Evolutionary conservation across 345 rosid genomes (phyloP).

Genomic region (Diplotaxis tenuifolia): DNA sequence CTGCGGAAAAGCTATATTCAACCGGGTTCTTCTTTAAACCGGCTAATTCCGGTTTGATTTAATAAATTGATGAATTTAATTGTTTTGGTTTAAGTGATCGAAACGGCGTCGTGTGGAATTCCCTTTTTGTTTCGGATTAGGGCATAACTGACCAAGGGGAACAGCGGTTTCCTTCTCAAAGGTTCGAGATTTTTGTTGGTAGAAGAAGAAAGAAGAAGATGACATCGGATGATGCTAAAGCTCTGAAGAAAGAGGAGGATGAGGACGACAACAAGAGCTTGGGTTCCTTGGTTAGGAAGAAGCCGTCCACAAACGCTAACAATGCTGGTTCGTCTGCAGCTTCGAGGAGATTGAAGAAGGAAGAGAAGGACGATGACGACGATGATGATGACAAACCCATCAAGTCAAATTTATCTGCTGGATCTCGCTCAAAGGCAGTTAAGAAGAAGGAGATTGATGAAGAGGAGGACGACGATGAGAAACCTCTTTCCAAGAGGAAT

Average conservation of each 20-base stretch:
- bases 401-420: constrained; percentile 31
- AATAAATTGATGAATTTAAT: background rate
- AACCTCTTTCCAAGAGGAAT: constrained; percentile 47
- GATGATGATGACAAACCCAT: constrained; percentile 39
- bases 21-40: constrained; percentile 10
- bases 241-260: constrained; percentile 39
- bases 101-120: constrained; percentile 16
- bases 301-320: constrained; percentile 32
- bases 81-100: background rate
- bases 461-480: constrained; percentile 43
- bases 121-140: constrained; percentile 16
- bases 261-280: constrained; percentile 47
- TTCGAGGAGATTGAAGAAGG: constrained; percentile 51
- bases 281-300: constrained; percentile 55
- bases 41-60: background rate
- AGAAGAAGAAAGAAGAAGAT: constrained; percentile 36
- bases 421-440: constrained; percentile 33
- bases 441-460: constrained; percentile 41
- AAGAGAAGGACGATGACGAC: constrained; percentile 35
- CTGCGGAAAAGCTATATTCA: background rate
- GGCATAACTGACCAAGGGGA: constrained; percentile 24
- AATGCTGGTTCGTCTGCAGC: constrained; percentile 38
- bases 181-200: background rate
- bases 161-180: constrained; percentile 11
- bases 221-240: constrained; percentile 59